Evolutionary conservation across 1,139 yeast species (phyloP), one percentile per base, ranked within the genome.

Genomic region (Lodderomyces pseudojiufengensis): DNA sequence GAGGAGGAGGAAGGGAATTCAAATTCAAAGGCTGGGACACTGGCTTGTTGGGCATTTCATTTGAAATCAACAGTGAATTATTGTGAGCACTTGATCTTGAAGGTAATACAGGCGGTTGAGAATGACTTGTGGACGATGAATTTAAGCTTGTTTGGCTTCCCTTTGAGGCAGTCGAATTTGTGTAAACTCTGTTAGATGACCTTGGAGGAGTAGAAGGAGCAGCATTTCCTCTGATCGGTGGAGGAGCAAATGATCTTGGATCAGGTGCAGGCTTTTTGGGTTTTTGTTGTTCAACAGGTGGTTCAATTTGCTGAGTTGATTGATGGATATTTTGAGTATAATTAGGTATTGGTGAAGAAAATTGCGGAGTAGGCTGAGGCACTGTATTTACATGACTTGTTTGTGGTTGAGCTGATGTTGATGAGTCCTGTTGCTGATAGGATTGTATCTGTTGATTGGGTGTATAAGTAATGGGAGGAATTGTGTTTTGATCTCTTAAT

Each of bases 221-320:
- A 5, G 32, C 15, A 13, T 9, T 21, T 14, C 31, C 39, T 27
- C 40, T 35, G 23, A 31, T 28, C 2, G 74, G 76, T 3, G 76
- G 76, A 9, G 73, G 71, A 2, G 70, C 64, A 52, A 70, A 66
- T 16, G 58, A 49, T 1, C 57, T 46, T 1, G 71, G 64, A 37
- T 68, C 73, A 0, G 71, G 67, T 11, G 63, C 49, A 1, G 65
- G 62, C 11, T 47, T 32, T 27, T 49, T 52, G 6, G 54, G 52
- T 12, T 37, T 40, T 21, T 24, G 38, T 23, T 24, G 43, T 15
- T 25, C 35, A 11, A 21, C 33, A 10, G 14, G 32, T 22, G 27
- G 35, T 12, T 10, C 20, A 18, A 5, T 5, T 18, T 18, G 20
- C 7, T 18, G 20, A 18, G 20, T 18, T 5, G 20, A 18, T 5